Conservation (phyloP, 192 early-diverging fungal genomes). For the Dissophora ornata region DNA sequence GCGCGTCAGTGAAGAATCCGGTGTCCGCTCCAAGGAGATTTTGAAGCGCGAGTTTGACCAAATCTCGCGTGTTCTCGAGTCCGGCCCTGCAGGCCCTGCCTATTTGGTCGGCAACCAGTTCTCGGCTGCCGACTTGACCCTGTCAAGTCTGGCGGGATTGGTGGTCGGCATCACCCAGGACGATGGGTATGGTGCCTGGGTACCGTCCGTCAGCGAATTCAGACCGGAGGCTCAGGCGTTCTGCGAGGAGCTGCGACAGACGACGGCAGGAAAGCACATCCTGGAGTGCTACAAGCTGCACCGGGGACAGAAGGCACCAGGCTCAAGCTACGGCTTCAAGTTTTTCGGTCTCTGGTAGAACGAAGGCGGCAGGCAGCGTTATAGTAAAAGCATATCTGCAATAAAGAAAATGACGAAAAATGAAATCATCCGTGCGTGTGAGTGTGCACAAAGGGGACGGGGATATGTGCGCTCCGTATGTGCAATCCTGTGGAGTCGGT, state of each 20-base stretch:
- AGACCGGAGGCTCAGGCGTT: constrained; percentile 24
- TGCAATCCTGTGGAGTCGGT: too few relatives aligned
- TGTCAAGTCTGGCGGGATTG: constrained; percentile 19
- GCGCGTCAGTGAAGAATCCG: constrained; percentile 22
- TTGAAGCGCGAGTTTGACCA: constrained; percentile 47
- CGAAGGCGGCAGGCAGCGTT: not conserved
- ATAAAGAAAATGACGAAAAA: too few relatives aligned
- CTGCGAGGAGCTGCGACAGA: constrained; percentile 28
- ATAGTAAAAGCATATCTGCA: too few relatives aligned
- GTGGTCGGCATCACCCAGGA: constrained; percentile 21
- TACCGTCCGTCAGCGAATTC: not conserved
- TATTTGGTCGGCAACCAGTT: constrained; percentile 46
- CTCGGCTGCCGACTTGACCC: constrained; percentile 41
- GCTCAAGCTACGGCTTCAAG: constrained; percentile 32
- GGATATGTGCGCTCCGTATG: too few relatives aligned
- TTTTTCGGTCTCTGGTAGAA: constrained; percentile 42
- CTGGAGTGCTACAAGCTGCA: constrained; percentile 42
- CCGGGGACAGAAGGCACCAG: constrained; percentile 29
- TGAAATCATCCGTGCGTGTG: too few relatives aligned
- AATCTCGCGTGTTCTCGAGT: constrained; percentile 37
- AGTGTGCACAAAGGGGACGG: too few relatives aligned
- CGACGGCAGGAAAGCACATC: constrained; percentile 45
- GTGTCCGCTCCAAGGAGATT: constrained; percentile 32
- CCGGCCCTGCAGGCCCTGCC: constrained; percentile 18
- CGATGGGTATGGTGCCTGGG: constrained; percentile 42